phyloP scores from a whole-genome alignment of 352 stramenopile species.

The Pythium sukuiense region DNA sequence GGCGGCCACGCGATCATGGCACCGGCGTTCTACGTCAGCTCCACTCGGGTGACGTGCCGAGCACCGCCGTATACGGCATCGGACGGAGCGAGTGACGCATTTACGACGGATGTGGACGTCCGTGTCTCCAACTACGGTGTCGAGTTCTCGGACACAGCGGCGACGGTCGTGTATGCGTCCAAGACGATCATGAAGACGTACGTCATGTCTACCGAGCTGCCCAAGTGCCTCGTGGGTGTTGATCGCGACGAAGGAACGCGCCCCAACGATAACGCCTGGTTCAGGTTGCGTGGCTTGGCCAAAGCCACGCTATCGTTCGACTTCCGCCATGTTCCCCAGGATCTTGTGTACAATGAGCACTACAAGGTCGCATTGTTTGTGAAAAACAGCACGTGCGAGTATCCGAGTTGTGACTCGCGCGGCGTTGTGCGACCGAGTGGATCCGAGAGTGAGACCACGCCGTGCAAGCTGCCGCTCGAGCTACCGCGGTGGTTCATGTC shows the following conservation, averaged over 20 bases:
- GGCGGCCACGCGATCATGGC: constrained; percentile 30
- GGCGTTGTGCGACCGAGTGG: constrained; percentile 53
- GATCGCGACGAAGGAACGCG: constrained; percentile 79
- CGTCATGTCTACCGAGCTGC: constrained; percentile 43
- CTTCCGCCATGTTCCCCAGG: constrained; percentile 89
- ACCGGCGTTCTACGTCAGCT: constrained; percentile 75
- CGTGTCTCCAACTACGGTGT: constrained; percentile 85
- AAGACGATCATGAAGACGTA: constrained; percentile 33
- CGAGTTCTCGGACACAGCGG: constrained; percentile 63
- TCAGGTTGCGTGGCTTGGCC: constrained; percentile 89
- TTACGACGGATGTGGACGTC: constrained; percentile 40
- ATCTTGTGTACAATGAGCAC: constrained; percentile 95
- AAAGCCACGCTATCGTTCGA: constrained; percentile 94
- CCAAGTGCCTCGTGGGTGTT: constrained; percentile 19
- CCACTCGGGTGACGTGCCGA: constrained; percentile 81
- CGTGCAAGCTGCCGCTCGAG: constrained; percentile 89
- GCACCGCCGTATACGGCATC: constrained; percentile 59
- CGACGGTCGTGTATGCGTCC: constrained; percentile 45
- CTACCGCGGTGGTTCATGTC: constrained; percentile 92
- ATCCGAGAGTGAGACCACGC: constrained; percentile 83
- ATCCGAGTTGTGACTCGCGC: constrained; percentile 77
- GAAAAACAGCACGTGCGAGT: constrained; percentile 90
- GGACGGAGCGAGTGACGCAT: constrained; percentile 10
- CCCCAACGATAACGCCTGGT: constrained; percentile 90
- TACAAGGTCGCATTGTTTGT: constrained; percentile 96